Evolutionary conservation across 2,329 filamentous ascomycete genomes (phyloP).

Genomic region (Myrmaecium sp.): DNA sequence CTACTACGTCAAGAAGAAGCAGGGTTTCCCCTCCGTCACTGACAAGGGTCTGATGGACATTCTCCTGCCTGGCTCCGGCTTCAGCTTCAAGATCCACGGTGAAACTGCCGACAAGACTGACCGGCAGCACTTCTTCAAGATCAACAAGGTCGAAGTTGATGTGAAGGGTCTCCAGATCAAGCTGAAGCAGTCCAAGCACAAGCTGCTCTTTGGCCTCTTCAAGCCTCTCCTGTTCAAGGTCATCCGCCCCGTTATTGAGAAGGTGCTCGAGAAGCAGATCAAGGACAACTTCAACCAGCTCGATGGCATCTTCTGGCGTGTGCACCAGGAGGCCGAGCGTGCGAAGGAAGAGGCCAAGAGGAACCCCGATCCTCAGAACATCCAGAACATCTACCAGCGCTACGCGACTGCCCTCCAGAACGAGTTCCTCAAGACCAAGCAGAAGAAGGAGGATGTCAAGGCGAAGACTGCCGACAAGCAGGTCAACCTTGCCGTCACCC

Average conservation of each 20-base stretch:
- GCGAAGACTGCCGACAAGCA: conserved; percentile 42
- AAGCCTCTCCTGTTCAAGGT: conserved; percentile 77
- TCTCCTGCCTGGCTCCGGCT: conserved; percentile 68
- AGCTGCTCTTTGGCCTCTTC: conserved; percentile 69
- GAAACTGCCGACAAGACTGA: conserved; percentile 65
- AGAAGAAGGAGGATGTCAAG: conserved; percentile 49
- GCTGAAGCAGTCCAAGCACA: conserved; percentile 88
- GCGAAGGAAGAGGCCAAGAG: conserved; percentile 47
- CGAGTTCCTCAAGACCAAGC: conserved; percentile 55
- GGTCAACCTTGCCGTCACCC: conserved; percentile 69
- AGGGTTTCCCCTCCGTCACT: conserved; percentile 75
- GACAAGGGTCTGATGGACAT: conserved; percentile 84
- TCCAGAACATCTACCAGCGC: conserved; percentile 70
- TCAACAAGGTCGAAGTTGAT: conserved; percentile 73
- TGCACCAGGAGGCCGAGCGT: conserved; percentile 70
- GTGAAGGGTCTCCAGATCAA: conserved; percentile 74
- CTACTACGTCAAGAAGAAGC: conserved; percentile 90
- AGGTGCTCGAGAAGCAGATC: conserved; percentile 78
- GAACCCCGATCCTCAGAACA: conserved; percentile 49
- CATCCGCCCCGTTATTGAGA: conserved; percentile 69
- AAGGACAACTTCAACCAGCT: conserved; percentile 63
- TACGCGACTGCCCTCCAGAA: conserved; percentile 64
- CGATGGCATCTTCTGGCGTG: conserved; percentile 54
- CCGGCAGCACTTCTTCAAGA: conserved; percentile 76
- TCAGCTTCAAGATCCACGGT: conserved; percentile 82